Base-by-base conservation (phyloP, 805 yeast species). In the Brettanomyces sp. region DNA sequence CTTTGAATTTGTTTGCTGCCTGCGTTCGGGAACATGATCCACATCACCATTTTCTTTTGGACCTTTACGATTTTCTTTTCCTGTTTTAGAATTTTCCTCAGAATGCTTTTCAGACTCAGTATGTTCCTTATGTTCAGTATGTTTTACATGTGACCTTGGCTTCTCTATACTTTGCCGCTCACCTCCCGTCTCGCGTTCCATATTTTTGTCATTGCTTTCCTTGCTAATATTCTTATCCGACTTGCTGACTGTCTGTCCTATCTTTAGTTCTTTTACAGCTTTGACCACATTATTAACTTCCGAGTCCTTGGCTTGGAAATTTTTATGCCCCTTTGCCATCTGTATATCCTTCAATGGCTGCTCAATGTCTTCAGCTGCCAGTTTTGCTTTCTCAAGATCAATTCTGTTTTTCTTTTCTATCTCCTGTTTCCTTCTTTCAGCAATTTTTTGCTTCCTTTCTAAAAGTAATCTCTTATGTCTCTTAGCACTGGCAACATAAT, bases 401-500 rank as follows among this genome's bases (percentile, higher is more conserved):
- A 32, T 44, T 13, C 34, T 33, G 6, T 40, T 39, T 40, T 47
- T 47, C 28, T 45, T 41, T 39, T 50, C 48, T 8, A 54, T 59
- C 23, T 50, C 52, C 44, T 56, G 57, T 37, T 48, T 54, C 45
- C 58, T 63, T 24, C 46, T 39, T 47, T 60, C 59, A 12, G 54
- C 45, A 28, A 64, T 64, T 56, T 80, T 82, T 52, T 70, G 70
- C 55, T 73, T 79, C 48, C 85, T 68, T 58, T 80, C 82, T 36
- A 72, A 67, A 50, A 85, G 65, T 46, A 85, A 65, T 42, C 75
- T 69, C 57, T 80, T 81, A 62, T 85, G 93, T 55, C 83, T 78
- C 58, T 72, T 78, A 33, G 90, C 89, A 53, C 86, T 79, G 51
- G 80, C 74, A 23, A 66, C 66, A 65, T 85, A 85, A 63, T 85